These are phyloP conservation scores for Mycena epipterygia DNA, from an alignment of 768 basidiomycete species.

Conservation along the genomic window DNA sequence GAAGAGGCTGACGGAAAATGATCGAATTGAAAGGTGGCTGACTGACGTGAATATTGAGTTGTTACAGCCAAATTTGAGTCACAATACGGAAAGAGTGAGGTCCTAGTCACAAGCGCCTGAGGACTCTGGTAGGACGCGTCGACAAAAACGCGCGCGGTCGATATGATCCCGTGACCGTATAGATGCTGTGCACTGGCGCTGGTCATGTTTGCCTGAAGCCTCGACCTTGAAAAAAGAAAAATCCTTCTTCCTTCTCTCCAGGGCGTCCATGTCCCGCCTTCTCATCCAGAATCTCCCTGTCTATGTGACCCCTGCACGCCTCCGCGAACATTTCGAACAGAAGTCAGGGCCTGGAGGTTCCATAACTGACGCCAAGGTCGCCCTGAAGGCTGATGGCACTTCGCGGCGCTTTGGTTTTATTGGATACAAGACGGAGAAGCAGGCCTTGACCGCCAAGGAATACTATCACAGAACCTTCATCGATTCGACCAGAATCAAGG, in stretches of 20 bases:
- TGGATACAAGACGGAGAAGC: conserved; percentile 86
- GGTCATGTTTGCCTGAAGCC: not conserved
- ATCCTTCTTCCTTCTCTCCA: not conserved
- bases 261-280: conserved; percentile 78
- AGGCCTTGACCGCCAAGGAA: conserved; percentile 79
- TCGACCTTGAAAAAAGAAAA: not conserved
- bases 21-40: too few relatives aligned
- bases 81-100: too few relatives aligned
- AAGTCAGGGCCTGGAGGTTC: conserved; percentile 71
- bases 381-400: conserved; percentile 81
- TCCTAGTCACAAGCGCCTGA: too few relatives aligned
- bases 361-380: conserved; percentile 90
- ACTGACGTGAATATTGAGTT: too few relatives aligned
- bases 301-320: conserved; percentile 72
- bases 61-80: too few relatives aligned
- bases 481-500: conserved; percentile 81
- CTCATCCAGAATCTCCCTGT: conserved; percentile 86
- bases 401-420: conserved; percentile 93
- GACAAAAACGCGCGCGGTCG: too few relatives aligned
- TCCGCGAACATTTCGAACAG: conserved; percentile 78
- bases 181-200: too few relatives aligned
- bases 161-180: not conserved
- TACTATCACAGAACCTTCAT: conserved; percentile 92
- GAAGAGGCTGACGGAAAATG: conserved; percentile 8
- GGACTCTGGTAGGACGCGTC: too few relatives aligned